Evolutionary conservation across 1,284 basidiomycete species (phyloP).

Genomic region (Ceratobasidium papillatum): DNA sequence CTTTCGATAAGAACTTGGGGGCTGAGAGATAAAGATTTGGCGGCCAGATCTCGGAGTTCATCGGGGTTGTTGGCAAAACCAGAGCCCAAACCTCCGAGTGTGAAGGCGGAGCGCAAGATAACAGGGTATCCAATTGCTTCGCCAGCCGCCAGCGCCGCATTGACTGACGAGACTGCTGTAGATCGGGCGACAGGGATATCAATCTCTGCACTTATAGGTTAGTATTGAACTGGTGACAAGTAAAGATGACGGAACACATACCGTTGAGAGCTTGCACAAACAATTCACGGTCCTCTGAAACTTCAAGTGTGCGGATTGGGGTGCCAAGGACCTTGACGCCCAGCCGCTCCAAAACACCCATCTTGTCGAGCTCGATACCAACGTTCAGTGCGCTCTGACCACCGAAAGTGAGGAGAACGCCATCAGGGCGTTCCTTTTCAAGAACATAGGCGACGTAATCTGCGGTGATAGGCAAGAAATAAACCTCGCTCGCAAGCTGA

Average conservation of each 20-base stretch:
- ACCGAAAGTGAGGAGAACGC: conserved; percentile 97
- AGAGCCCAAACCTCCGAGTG: conserved; percentile 97
- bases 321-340: conserved; percentile 96
- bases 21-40: conserved; percentile 88
- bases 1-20: conserved; percentile 98
- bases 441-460: conserved; percentile 99
- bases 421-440: conserved; percentile 98
- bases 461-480: conserved; percentile 95
- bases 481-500: conserved; percentile 94
- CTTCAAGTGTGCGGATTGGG: conserved; percentile 92
- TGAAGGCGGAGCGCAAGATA: conserved; percentile 97
- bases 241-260: conserved; percentile 53
- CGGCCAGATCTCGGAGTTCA: conserved; percentile 93
- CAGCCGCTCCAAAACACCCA: conserved; percentile 95
- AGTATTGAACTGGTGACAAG: conserved; percentile 5
- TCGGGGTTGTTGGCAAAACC: conserved; percentile 97
- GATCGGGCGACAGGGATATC: conserved; percentile 97
- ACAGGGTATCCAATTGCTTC: conserved; percentile 95
- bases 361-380: conserved; percentile 95
- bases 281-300: conserved; percentile 96
- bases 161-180: conserved; percentile 96
- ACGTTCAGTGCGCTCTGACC: conserved; percentile 98
- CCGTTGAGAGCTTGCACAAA: conserved; percentile 98
- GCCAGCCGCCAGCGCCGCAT: conserved; percentile 91
- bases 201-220: conserved; percentile 72